Conservation (phyloP, 306 rosid genomes). For the Acacia melanoxylon region DNA sequence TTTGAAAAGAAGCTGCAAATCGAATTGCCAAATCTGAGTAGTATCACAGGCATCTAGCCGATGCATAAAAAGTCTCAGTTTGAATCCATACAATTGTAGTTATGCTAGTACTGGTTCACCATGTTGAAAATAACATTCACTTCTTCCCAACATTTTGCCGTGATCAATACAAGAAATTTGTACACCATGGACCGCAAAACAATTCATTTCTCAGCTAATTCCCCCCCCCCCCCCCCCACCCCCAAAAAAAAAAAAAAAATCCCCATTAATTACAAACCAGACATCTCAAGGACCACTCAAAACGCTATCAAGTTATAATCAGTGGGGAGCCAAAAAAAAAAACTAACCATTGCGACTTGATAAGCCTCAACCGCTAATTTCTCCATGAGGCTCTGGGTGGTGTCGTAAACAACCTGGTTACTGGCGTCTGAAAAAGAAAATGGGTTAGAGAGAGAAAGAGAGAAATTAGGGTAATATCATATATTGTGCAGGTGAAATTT, state of each 20-base stretch:
- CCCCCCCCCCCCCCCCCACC: no score
- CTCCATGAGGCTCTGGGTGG: constrained; percentile 70
- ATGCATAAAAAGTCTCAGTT: neutral
- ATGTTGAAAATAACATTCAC: neutral
- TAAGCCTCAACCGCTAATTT: constrained; percentile 78
- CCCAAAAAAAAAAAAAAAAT: no score
- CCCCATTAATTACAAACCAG: neutral
- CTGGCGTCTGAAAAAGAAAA: constrained; percentile 45
- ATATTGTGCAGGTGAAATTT: neutral
- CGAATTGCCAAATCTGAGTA: neutral
- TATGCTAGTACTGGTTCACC: neutral
- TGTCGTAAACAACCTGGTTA: constrained; percentile 61
- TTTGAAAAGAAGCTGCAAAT: neutral
- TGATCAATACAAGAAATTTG: neutral
- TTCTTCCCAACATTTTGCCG: neutral
- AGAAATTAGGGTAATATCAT: neutral
- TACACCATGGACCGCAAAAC: neutral
- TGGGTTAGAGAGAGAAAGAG: no score
- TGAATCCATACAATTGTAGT: neutral
- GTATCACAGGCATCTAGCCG: neutral
- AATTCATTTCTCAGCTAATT: no score
- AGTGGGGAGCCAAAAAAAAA: neutral
- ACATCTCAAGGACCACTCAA: neutral
- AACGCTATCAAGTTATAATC: neutral
- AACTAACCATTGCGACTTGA: constrained; percentile 64